A percentile compares a stretch with the other conserved stretches of the same genome.
Conservation (phyloP, 2,329 filamentous ascomycete genomes). For the Fusarium oligoseptatum region DNA sequence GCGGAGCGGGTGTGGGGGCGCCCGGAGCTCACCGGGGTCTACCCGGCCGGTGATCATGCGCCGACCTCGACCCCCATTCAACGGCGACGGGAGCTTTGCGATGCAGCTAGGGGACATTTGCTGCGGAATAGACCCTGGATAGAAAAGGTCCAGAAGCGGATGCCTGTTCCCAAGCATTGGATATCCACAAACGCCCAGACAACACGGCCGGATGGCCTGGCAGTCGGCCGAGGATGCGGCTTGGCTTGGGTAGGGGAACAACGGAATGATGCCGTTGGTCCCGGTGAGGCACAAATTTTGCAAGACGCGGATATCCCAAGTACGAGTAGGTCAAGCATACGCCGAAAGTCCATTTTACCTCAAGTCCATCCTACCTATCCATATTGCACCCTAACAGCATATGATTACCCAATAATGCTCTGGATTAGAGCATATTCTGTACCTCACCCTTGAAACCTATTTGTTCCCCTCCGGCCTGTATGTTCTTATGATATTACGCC, state of each 20-base stretch:
- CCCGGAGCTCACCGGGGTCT: conserved; percentile 16
- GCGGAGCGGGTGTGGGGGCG: conserved; percentile 34
- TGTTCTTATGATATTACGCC: conserved; percentile 13
- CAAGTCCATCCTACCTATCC: background rate
- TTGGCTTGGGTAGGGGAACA: background rate
- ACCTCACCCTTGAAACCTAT: conserved; percentile 2
- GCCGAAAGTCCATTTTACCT: background rate
- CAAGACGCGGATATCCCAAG: background rate
- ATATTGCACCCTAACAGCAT: conserved; percentile 7
- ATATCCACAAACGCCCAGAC: background rate
- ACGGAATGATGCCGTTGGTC: background rate
- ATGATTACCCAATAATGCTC: conserved; percentile 28
- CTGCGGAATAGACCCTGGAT: conserved; percentile 6
- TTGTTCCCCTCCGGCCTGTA: conserved; percentile 5
- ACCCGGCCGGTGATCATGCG: conserved; percentile 4
- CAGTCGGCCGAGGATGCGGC: background rate
- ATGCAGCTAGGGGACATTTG: background rate
- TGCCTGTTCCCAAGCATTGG: conserved; percentile 2
- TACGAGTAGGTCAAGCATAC: conserved; percentile 1
- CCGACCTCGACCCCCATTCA: background rate
- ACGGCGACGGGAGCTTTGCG: background rate
- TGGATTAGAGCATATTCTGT: background rate
- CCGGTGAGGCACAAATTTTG: background rate
- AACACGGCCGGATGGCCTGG: background rate
- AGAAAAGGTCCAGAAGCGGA: conserved; percentile 1